Evolutionary conservation across 345 rosid species (phyloP), one percentile per base, ranked within the genome.

Genomic region (Populus alba): DNA sequence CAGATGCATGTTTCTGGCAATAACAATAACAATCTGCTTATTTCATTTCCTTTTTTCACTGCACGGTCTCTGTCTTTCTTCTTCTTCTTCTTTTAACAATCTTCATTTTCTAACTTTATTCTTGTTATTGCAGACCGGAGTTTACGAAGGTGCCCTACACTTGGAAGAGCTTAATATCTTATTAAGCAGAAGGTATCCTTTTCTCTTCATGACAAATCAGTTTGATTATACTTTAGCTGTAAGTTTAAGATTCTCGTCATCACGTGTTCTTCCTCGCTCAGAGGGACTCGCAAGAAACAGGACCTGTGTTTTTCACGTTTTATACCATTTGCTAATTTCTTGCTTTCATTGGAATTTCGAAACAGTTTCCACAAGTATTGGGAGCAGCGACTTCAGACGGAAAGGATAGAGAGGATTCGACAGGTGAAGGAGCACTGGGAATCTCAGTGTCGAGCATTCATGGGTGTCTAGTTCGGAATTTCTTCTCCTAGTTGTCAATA

Each of bases 371-470:
- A 25, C 2, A 92, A 89, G 23, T 87, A 92, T 77, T 96, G 98
- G 98, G 87, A 86, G 79, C 82, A 92, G 67, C 85, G 97, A 68
- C 91, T 90, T 47, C 80, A 79, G 70, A 84, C 87, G 3, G 98
- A 96, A 81, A 88, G 97, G 82, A 83, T 59, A 8, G 93, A 92
- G 80, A 87, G 99, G 87, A 18, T 94, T 72, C 82, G 76, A 45
- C 95, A 89, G 77, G 91, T 89, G 29, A 94, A 91, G 82, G 91
- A 94, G 75, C 92, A 94, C 59, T 94, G 99, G 98, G 98, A 96
- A 73, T 74, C 68, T 23, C 93, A 91, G 79, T 91, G 95, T 70
- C 86, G 90, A 33, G 86, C 94, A 39, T 91, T 95, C 84, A 57
- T 85, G 38, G 97, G 97, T 18, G 79, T 88, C 53, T 92, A 84